Evolutionary conservation across 345 rosid genomes (phyloP).

Genomic region (Physaria fendleri): DNA sequence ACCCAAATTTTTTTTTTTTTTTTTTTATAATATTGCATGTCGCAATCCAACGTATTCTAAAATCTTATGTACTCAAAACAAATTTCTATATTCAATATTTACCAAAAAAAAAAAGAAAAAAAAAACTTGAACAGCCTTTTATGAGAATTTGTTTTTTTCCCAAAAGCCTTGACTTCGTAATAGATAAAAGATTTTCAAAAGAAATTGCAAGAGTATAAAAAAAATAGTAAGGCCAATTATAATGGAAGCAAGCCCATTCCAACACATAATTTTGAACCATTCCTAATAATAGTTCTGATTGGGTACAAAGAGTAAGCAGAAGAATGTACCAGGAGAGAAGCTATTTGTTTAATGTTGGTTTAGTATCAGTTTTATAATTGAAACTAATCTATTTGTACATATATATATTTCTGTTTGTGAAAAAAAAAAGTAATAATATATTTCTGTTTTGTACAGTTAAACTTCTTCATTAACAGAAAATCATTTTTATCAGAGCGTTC

Average conservation of each 20-base stretch:
- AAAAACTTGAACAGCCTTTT: neutral
- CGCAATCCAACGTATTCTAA: neutral
- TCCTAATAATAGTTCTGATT: neutral
- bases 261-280: neutral
- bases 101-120: neutral
- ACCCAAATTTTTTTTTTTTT: too few species aligned
- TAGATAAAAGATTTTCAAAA: neutral
- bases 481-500: too few species aligned
- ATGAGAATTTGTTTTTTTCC: too few species aligned
- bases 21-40: slow-evolving; percentile 7
- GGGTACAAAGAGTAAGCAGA: neutral
- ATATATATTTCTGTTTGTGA: too few species aligned
- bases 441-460: too few species aligned
- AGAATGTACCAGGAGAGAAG: too few species aligned
- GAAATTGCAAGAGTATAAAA: neutral
- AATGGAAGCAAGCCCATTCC: neutral
- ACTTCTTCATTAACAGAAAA: too few species aligned
- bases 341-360: too few species aligned
- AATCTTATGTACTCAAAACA: neutral
- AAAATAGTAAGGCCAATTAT: neutral
- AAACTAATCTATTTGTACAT: too few species aligned
- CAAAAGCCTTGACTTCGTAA: too few species aligned
- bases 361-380: too few species aligned
- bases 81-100: neutral
- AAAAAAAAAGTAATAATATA: too few species aligned